A percentile compares a stretch with the other conserved stretches of the same genome.
These are phyloP conservation scores for Penicillium sclerotiorum DNA, from an alignment of 2,329 filamentous ascomycete species.

Conservation along the genomic window DNA sequence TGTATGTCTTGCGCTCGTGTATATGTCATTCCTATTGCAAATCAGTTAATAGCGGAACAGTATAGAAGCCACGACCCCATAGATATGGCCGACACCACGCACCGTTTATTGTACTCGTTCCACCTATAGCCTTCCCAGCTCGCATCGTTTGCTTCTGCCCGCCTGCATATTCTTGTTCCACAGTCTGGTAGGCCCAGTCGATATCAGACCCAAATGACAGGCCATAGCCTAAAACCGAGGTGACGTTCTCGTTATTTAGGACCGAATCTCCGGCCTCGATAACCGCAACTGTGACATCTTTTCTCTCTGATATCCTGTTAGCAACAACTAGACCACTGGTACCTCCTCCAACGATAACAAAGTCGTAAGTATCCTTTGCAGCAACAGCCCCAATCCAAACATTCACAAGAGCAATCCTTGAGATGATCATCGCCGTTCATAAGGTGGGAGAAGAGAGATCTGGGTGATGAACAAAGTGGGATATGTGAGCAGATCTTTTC, in stretches of 20 bases:
- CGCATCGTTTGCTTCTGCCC: conserved; percentile 37
- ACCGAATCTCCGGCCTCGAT: conserved; percentile 38
- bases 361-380: conserved; percentile 31
- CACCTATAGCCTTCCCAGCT: conserved; percentile 49
- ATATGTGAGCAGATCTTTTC: neutral
- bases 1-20: conserved; percentile 41
- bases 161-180: conserved; percentile 44
- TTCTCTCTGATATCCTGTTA: conserved; percentile 38
- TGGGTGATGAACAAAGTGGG: neutral
- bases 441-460: neutral
- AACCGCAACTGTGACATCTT: conserved; percentile 30
- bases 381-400: conserved; percentile 12
- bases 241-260: conserved; percentile 33
- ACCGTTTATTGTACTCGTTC: conserved; percentile 50
- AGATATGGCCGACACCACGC: neutral
- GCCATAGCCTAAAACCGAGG: conserved; percentile 27
- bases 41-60: too few relatives aligned
- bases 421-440: conserved; percentile 10
- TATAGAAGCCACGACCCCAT: neutral
- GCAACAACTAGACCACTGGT: conserved; percentile 40
- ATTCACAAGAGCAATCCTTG: conserved; percentile 3
- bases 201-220: conserved; percentile 38
- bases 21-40: conserved; percentile 40
- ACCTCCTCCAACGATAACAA: conserved; percentile 40
- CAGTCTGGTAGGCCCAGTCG: conserved; percentile 48